These are phyloP conservation scores for Tolypocladium endophyticum DNA, from an alignment of 2,329 filamentous ascomycete genomes.

Conservation along the genomic window DNA sequence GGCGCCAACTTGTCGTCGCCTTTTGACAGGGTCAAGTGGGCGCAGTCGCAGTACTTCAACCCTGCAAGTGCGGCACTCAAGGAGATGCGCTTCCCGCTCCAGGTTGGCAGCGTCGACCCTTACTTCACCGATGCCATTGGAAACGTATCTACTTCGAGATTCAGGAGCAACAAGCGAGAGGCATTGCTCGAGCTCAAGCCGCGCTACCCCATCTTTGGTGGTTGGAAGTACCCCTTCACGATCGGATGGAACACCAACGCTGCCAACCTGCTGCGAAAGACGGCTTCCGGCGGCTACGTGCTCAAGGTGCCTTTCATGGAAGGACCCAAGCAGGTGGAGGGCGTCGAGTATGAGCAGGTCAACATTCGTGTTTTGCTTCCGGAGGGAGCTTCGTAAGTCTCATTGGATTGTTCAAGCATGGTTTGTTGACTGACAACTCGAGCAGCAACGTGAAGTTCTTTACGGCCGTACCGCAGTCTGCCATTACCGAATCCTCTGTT, in stretches of 20 bases:
- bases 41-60: slow-evolving; percentile 63
- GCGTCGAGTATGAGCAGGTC: slow-evolving; percentile 74
- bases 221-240: slow-evolving; percentile 96
- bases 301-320: slow-evolving; percentile 89
- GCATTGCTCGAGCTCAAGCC: slow-evolving; percentile 85
- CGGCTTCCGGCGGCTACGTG: slow-evolving; percentile 60
- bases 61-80: slow-evolving; percentile 69
- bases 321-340: slow-evolving; percentile 77
- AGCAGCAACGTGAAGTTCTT: slow-evolving; percentile 67
- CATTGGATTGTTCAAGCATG: not conserved
- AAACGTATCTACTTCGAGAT: slow-evolving; percentile 89
- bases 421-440: slow-evolving; percentile 22
- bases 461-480: slow-evolving; percentile 56
- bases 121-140: slow-evolving; percentile 97
- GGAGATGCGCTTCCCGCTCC: slow-evolving; percentile 70
- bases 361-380: slow-evolving; percentile 77
- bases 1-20: slow-evolving; percentile 66
- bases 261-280: slow-evolving; percentile 61
- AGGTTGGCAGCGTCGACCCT: slow-evolving; percentile 68
- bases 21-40: slow-evolving; percentile 71
- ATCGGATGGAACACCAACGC: slow-evolving; percentile 92
- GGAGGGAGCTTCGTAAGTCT: slow-evolving; percentile 72
- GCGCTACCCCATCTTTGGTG: slow-evolving; percentile 90
- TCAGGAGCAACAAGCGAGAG: slow-evolving; percentile 66
- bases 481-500: slow-evolving; percentile 47